These are phyloP conservation scores for Lachancea waltii DNA, from an alignment of 805 yeast species.

Conservation along the genomic window DNA sequence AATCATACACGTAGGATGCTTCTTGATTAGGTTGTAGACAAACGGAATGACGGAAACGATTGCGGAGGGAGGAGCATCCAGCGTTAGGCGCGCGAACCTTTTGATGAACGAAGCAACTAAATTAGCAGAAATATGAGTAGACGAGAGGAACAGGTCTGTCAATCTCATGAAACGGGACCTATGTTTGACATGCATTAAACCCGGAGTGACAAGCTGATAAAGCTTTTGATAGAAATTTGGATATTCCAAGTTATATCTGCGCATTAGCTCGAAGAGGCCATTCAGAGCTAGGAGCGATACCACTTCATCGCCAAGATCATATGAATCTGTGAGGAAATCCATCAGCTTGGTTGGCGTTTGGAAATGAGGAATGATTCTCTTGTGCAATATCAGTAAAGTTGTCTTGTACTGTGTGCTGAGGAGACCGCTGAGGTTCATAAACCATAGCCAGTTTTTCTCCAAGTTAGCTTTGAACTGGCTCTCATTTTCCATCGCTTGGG, in stretches of 20 bases:
- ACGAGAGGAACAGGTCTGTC: slow-evolving; percentile 75
- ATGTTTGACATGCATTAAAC: slow-evolving; percentile 68
- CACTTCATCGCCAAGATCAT: slow-evolving; percentile 48
- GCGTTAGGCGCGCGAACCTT: slow-evolving; percentile 63
- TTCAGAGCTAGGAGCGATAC: slow-evolving; percentile 75
- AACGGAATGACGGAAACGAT: slow-evolving; percentile 86
- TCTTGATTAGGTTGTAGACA: slow-evolving; percentile 77
- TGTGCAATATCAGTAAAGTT: slow-evolving; percentile 65
- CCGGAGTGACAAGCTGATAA: slow-evolving; percentile 71
- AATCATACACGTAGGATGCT: slow-evolving; percentile 92
- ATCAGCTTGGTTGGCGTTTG: slow-evolving; percentile 73
- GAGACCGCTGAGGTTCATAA: slow-evolving; percentile 45
- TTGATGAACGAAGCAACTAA: slow-evolving; percentile 88
- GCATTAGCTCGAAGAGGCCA: slow-evolving; percentile 82
- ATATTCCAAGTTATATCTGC: slow-evolving; percentile 75
- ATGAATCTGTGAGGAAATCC: slow-evolving; percentile 91
- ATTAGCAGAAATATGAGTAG: slow-evolving; percentile 79
- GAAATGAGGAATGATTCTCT: slow-evolving; percentile 75
- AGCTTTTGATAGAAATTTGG: slow-evolving; percentile 83
- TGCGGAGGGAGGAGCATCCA: slow-evolving; percentile 82
- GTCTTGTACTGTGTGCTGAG: slow-evolving; percentile 57
- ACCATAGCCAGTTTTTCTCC: slow-evolving; percentile 60
- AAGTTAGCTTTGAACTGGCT: slow-evolving; percentile 53
- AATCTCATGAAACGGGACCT: slow-evolving; percentile 84
- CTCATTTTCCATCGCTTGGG: slow-evolving; percentile 37